Percentiles rank a stretch among this genome's conserved stretches.
Conservation (phyloP, 768 basidiomycete genomes). For the Crassisporium funariophilum region DNA sequence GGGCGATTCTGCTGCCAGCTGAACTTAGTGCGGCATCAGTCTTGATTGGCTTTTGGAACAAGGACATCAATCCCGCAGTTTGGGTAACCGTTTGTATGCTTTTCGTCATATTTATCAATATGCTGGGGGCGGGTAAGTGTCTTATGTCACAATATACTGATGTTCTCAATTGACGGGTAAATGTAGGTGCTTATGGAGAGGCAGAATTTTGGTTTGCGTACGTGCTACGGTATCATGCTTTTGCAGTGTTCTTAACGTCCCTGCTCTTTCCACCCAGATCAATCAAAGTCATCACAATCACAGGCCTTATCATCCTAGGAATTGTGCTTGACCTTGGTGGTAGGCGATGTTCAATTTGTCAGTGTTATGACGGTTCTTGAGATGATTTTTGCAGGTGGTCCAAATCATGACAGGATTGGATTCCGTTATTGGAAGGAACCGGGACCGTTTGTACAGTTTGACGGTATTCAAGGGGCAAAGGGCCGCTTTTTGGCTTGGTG, state of each 20-base stretch:
- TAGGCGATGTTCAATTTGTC: constrained; percentile 18
- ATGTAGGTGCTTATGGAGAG: constrained; percentile 71
- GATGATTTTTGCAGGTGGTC: constrained; percentile 58
- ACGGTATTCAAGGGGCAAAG: constrained; percentile 60
- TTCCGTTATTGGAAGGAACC: constrained; percentile 87
- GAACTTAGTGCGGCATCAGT: constrained; percentile 78
- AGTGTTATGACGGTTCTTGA: not conserved
- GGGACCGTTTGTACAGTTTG: constrained; percentile 81
- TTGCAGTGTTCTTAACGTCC: not conserved
- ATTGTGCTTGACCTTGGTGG: constrained; percentile 82
- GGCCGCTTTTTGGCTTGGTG: constrained; percentile 73
- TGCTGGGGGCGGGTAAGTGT: constrained; percentile 64
- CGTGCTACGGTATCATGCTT: constrained; percentile 28
- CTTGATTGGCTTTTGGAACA: constrained; percentile 76
- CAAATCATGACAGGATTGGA: constrained; percentile 71
- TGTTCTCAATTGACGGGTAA: not conserved
- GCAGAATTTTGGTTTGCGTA: constrained; percentile 86
- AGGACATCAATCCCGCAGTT: constrained; percentile 58
- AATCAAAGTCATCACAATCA: constrained; percentile 89
- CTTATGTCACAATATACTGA: not conserved
- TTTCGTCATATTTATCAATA: constrained; percentile 75
- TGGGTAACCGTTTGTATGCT: constrained; percentile 82
- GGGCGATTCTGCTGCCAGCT: constrained; percentile 71
- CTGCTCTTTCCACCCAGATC: constrained; percentile 40
- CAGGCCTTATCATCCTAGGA: constrained; percentile 69